phyloP scores from a whole-genome alignment of 2,329 filamentous ascomycete genomes.

The Aspergillus pseudotamarii region DNA sequence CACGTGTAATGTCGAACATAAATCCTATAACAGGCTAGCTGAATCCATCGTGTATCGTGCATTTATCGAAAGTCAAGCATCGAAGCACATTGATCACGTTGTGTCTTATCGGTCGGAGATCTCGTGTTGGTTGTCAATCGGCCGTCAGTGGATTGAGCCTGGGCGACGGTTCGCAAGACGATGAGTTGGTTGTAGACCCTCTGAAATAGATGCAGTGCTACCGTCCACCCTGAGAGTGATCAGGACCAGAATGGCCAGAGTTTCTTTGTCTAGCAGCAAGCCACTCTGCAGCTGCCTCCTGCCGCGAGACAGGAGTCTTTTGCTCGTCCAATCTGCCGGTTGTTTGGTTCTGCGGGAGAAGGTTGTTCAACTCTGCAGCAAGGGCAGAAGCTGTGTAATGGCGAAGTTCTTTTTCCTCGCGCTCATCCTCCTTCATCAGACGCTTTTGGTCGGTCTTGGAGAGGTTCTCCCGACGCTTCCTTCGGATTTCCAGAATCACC shows the following conservation, averaged over 20 bases:
- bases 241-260: constrained; percentile 37
- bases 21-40: constrained; percentile 16
- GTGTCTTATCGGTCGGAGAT: constrained; percentile 15
- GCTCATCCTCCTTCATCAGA: constrained; percentile 51
- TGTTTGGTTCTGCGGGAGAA: constrained; percentile 36
- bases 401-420: constrained; percentile 51
- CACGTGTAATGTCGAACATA: constrained; percentile 14
- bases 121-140: constrained; percentile 7
- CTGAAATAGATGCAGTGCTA: constrained; percentile 20
- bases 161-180: constrained; percentile 3
- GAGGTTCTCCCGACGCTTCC: constrained; percentile 79
- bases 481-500: constrained; percentile 89
- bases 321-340: constrained; percentile 40
- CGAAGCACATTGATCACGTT: constrained; percentile 15
- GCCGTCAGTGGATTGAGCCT: constrained; percentile 3
- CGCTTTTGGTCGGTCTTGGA: constrained; percentile 69
- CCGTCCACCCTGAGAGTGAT: constrained; percentile 36
- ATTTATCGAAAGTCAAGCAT: constrained; percentile 13
- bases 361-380: constrained; percentile 48
- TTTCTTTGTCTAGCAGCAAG: constrained; percentile 31
- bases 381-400: constrained; percentile 49
- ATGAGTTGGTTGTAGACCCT: background rate
- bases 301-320: constrained; percentile 43
- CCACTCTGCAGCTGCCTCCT: constrained; percentile 39
- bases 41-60: constrained; percentile 13